These are phyloP conservation scores for Fraxinus albicans DNA, from an alignment of 305 asterid species.

Conservation along the genomic window DNA sequence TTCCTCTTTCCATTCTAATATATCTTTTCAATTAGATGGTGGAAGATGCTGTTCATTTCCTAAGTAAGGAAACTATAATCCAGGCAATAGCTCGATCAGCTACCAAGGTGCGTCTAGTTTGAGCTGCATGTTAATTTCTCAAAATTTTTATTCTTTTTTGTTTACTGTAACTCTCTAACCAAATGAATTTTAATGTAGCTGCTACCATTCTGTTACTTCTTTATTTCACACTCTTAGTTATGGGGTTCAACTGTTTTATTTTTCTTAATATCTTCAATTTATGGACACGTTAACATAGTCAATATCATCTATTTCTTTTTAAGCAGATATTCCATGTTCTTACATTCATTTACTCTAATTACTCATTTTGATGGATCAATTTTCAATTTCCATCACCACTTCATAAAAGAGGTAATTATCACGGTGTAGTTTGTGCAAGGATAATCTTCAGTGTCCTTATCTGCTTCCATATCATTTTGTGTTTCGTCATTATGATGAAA, in stretches of 20 bases:
- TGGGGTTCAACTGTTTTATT: background rate
- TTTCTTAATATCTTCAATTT: background rate
- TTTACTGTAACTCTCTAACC: constrained; percentile 2
- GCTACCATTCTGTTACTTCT: background rate
- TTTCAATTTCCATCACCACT: background rate
- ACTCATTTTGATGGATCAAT: background rate
- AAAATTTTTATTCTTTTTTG: background rate
- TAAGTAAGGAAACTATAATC: constrained; percentile 88
- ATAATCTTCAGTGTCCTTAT: background rate
- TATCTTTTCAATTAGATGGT: constrained; percentile 63
- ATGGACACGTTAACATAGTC: background rate
- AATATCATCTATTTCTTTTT: background rate
- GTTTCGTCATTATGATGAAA: background rate
- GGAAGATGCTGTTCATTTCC: constrained; percentile 99
- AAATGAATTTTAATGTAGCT: background rate
- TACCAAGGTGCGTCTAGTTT: constrained; percentile 67
- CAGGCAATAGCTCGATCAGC: constrained; percentile 99
- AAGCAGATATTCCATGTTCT: background rate
- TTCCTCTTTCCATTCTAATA: constrained; percentile 23
- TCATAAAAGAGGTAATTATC: background rate
- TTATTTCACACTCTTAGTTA: background rate
- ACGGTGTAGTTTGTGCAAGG: background rate
- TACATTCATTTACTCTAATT: background rate
- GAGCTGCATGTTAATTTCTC: constrained; percentile 3
- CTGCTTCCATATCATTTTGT: background rate